Base-by-base conservation (phyloP, 2,329 filamentous ascomycete genomes). In the Parastagonospora avenae region DNA sequence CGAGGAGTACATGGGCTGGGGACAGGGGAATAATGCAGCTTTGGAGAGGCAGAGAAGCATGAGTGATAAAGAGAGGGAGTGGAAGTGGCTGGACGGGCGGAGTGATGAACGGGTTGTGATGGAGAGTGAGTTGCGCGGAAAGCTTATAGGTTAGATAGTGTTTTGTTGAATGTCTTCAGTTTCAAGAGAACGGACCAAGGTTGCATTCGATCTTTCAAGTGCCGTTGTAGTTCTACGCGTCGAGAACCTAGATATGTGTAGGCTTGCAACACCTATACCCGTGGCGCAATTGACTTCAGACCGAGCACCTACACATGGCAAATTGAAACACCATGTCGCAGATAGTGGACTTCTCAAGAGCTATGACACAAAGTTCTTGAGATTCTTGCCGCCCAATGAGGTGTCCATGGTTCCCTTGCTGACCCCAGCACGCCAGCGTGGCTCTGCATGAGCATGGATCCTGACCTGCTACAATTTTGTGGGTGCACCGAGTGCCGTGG, bases 1-100 rank as follows among this genome's bases (percentile, higher is more conserved):
- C 4, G 63, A 66, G 42, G 61, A 66, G 49, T 43, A 51, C 24
- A 50, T 46, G 49, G 54, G 56, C 12, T 60, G 56, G 56, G 53
- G 54, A 31, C 42, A 50, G 38, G 49, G 49, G 2, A 29, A 48
- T 14, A 16, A 42, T 14, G 33, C 10, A 31, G 39, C 46, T 39
- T 12, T 55, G 31, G 41, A 55, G 27, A 41, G 57, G 40, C 46
- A 52, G 50, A 40, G 46, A 40, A 37, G 48, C 37, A 32, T 46
- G 55, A 16, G 46, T 15, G 14, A 29, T n/a, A 47, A 32, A 30
- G 50, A 50, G 36, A 54, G 44, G 14, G 52, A 51, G 6, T 39
- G 49, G 37, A 52, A 33, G 35, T 51, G 42, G 33, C 12, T 48
- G 6, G 57, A 64, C 47, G 58, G 56, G 19, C 24, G 52, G 48